Percentiles rank a stretch among this genome's conserved stretches.
Conservation (phyloP, 108 stramenopile species). For the Fragilaria radians region DNA sequence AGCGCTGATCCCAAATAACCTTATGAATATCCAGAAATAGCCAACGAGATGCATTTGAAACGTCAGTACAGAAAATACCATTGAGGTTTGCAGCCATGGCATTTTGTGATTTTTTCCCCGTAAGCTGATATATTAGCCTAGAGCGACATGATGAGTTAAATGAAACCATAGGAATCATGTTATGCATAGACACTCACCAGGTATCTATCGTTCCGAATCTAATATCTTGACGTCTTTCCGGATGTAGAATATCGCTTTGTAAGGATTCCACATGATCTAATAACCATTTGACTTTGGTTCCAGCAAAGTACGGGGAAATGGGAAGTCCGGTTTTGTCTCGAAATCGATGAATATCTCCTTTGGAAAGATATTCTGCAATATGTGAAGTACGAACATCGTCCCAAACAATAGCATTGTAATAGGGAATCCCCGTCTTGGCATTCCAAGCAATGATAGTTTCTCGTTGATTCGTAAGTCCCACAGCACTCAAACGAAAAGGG, state of each 20-base stretch:
- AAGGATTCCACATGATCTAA: slow-evolving; percentile 82
- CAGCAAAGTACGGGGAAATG: slow-evolving; percentile 93
- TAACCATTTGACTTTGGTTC: slow-evolving; percentile 93
- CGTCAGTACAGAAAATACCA: slow-evolving; percentile 86
- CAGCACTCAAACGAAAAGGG: slow-evolving; percentile 35
- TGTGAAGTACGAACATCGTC: slow-evolving; percentile 84
- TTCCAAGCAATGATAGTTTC: slow-evolving; percentile 97
- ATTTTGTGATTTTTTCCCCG: slow-evolving; percentile 35
- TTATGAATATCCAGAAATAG: slow-evolving; percentile 87
- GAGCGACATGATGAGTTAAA: not conserved
- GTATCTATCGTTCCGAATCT: slow-evolving; percentile 96
- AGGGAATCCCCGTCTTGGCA: slow-evolving; percentile 79
- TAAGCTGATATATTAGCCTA: slow-evolving; percentile 77
- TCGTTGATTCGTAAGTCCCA: slow-evolving; percentile 98
- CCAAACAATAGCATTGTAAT: slow-evolving; percentile 98
- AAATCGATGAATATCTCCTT: slow-evolving; percentile 66
- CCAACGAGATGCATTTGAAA: slow-evolving; percentile 93
- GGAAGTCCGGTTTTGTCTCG: slow-evolving; percentile 90
- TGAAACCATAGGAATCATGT: too few species aligned
- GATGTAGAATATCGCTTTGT: slow-evolving; percentile 40
- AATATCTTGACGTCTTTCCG: slow-evolving; percentile 34
- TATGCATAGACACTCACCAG: slow-evolving; percentile 48
- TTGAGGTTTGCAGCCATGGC: slow-evolving; percentile 51
- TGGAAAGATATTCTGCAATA: slow-evolving; percentile 64
- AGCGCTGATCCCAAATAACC: slow-evolving; percentile 75